These are phyloP conservation scores for Solanum pinnatisectum DNA, from an alignment of 257 asterid species.

Conservation along the genomic window DNA sequence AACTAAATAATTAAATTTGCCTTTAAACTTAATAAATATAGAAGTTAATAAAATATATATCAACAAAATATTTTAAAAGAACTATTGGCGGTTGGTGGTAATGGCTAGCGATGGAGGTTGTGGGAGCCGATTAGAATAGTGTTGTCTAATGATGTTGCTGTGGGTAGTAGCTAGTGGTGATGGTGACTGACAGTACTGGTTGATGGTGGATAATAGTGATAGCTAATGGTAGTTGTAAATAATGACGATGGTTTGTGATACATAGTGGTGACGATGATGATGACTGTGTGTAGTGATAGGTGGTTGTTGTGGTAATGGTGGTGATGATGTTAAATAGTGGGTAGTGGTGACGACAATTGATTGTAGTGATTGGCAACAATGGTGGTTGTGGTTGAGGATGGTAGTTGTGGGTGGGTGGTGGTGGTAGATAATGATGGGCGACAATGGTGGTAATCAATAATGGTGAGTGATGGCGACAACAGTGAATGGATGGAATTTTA, in stretches of 20 bases:
- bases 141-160: background rate
- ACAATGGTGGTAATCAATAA: background rate
- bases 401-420: background rate
- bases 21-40: background rate
- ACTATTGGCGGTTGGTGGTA: background rate
- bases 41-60: background rate
- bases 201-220: background rate
- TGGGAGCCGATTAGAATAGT: background rate
- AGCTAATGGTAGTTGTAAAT: background rate
- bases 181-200: background rate
- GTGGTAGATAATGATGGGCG: background rate
- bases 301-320: too few relatives aligned
- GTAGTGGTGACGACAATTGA: too few relatives aligned
- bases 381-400: too few relatives aligned
- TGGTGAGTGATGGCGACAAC: background rate
- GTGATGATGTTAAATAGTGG: too few relatives aligned
- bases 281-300: background rate
- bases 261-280: background rate
- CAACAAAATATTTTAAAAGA: background rate
- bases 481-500: background rate
- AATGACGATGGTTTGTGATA: background rate
- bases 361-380: too few relatives aligned
- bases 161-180: background rate
- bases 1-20: background rate
- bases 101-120: background rate